Percentiles rank a stretch among this genome's conserved stretches.
phyloP scores from a whole-genome alignment of 1,139 yeast species.

The Lodderomyces margitis region DNA sequence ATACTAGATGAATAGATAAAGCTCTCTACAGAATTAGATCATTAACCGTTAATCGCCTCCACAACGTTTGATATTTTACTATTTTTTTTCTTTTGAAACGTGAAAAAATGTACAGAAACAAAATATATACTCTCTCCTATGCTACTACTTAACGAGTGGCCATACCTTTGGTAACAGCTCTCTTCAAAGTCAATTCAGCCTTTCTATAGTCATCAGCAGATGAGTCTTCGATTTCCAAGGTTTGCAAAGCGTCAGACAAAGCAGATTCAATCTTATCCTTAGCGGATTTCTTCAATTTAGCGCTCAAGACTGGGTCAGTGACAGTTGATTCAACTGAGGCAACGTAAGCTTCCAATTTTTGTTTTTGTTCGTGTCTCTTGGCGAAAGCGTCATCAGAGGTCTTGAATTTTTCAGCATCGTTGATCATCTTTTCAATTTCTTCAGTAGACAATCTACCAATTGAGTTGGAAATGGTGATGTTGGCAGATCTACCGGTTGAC shows the following conservation, averaged over 20 bases:
- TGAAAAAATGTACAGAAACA: conserved; percentile 12
- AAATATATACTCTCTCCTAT: conserved; percentile 14
- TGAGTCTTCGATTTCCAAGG: conserved; percentile 96
- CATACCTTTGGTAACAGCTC: conserved; percentile 99
- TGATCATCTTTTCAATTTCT: conserved; percentile 98
- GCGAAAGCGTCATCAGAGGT: conserved; percentile 99
- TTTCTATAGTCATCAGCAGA: conserved; percentile 97
- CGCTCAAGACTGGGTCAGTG: conserved; percentile 97
- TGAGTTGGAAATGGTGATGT: conserved; percentile 99
- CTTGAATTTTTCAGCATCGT: conserved; percentile 99
- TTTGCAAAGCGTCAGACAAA: conserved; percentile 96
- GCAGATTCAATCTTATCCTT: conserved; percentile 98
- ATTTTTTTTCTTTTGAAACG: conserved; percentile 7
- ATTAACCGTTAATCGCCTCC: not conserved
- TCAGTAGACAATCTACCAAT: conserved; percentile 98
- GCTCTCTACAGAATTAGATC: not conserved
- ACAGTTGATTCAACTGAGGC: conserved; percentile 95
- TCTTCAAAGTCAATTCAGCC: conserved; percentile 98
- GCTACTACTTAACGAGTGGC: conserved; percentile 81
- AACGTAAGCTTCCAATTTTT: conserved; percentile 98
- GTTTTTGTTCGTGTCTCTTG: conserved; percentile 99
- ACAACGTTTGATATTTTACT: conserved; percentile 6
- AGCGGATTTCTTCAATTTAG: conserved; percentile 97
- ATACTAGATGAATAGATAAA: conserved; percentile 54
- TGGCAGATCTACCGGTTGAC: conserved; percentile 98